Base-by-base conservation (phyloP, 495 filamentous ascomycete genomes). In the Lasiosphaeria hispida region DNA sequence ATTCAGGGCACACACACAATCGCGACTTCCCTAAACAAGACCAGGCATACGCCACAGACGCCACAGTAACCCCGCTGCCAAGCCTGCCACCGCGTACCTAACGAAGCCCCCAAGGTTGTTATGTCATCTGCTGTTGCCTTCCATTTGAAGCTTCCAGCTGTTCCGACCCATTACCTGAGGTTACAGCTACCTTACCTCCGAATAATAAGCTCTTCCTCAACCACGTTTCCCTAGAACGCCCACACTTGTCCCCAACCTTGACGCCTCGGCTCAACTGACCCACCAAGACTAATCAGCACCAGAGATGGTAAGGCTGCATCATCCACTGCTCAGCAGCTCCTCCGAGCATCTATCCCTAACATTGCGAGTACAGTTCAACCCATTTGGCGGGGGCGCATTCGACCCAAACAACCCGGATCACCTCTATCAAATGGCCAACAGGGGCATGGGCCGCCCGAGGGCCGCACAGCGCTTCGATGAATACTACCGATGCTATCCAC, bases 401-500 rank as follows among this genome's bases (percentile, higher is more conserved):
- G 76, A 84, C 45, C 78, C 80, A 47, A 83, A 82, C 65, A 79
- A 85, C 60, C 83, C 75, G n/a, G 67, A 83, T 69, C 79, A 67
- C 15, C 72, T 81, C 66, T 74, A 75, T 49, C 67, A 72, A 53
- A 70, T 76, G 66, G 68, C 74, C 10, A 72, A 73, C n/a, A 60
- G 61, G 49, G 70, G 72, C 19, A 67, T 69, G 63, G 69, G 71
- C 11, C 65, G 70, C 53, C 40, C 52, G 39, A 63, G 71, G 14
- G 62, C 59, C 33, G 57, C 67, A 14, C 76, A 75, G 50, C 90
- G 93, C 52, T 98, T 97, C 76, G 92, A 98, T 74, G 95, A 97
- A 72, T 96, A 94, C 72, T 96, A 95, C 71, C 88, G 94, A 35
- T 96, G 91, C 76, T 98, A 97, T 66, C 95, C 94, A 15, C 80